A percentile compares a stretch with the other conserved stretches of the same genome.
Conservation (phyloP, 345 rosid genomes). For the Turnera subulata region DNA sequence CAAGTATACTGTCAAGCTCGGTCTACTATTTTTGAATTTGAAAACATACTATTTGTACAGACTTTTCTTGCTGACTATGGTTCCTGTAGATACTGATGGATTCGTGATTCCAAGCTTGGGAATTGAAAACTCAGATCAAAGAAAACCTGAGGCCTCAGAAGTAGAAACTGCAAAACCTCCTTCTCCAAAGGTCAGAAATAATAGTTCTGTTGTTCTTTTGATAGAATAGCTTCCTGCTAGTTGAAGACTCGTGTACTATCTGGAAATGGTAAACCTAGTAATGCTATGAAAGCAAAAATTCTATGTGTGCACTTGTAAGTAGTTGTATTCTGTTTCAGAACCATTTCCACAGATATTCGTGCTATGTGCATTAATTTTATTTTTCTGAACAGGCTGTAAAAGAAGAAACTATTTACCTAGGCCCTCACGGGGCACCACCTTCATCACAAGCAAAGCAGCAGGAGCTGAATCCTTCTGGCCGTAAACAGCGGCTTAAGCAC, state of each 20-base stretch:
- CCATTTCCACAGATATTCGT: too few species aligned
- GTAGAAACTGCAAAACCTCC: slow-evolving; percentile 44
- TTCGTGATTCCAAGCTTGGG: slow-evolving; percentile 96
- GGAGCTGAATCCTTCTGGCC: slow-evolving; percentile 48
- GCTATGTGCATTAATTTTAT: neutral
- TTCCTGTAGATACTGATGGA: slow-evolving; percentile 73
- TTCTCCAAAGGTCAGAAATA: slow-evolving; percentile 50
- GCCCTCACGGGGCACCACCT: slow-evolving; percentile 93
- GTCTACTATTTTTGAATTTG: neutral
- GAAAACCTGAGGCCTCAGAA: slow-evolving; percentile 33
- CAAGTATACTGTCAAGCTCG: too few species aligned
- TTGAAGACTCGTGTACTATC: too few species aligned
- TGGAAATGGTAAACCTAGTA: too few species aligned
- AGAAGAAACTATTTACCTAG: slow-evolving; percentile 81
- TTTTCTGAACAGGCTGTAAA: slow-evolving; percentile 32
- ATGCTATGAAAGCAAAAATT: too few species aligned
- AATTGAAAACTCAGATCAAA: slow-evolving; percentile 36
- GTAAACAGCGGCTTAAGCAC: slow-evolving; percentile 81
- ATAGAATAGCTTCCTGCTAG: neutral
- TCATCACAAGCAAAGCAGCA: slow-evolving; percentile 56
- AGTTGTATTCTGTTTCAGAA: too few species aligned
- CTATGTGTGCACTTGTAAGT: too few species aligned
- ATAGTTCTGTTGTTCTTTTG: neutral
- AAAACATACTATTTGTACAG: neutral
- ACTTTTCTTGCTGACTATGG: too few species aligned